phyloP scores from a whole-genome alignment of 2,329 filamentous ascomycete genomes.

The Clonostachys solani region DNA sequence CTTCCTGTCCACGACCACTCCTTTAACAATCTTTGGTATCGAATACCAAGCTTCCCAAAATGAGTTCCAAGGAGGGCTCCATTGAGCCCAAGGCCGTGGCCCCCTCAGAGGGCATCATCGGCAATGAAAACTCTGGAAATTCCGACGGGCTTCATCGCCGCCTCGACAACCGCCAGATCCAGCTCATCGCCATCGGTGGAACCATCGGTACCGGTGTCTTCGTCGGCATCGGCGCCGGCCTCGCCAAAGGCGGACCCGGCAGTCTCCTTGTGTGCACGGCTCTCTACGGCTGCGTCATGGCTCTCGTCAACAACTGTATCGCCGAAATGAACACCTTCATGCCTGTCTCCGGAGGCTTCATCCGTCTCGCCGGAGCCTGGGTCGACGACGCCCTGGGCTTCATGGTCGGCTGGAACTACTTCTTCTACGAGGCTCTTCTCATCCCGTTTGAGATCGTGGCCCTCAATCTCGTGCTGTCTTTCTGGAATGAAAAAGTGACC shows the following conservation, averaged over 20 bases:
- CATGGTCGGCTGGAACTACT: slow-evolving; percentile 43
- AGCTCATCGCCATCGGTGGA: slow-evolving; percentile 47
- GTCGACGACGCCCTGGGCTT: slow-evolving; percentile 57
- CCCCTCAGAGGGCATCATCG: slow-evolving; percentile 6
- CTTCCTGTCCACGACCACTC: too few relatives aligned
- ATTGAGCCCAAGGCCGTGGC: too few relatives aligned
- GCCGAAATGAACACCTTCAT: slow-evolving; percentile 56
- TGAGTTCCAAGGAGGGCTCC: too few relatives aligned
- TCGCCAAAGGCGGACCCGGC: slow-evolving; percentile 22
- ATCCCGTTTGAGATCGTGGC: slow-evolving; percentile 47
- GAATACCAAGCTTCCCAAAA: too few relatives aligned
- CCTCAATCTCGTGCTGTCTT: slow-evolving; percentile 27
- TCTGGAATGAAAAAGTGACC: slow-evolving; percentile 22
- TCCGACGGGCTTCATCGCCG: slow-evolving; percentile 25
- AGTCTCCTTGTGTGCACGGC: slow-evolving; percentile 50
- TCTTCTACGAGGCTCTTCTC: slow-evolving; percentile 42
- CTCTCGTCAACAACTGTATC: slow-evolving; percentile 54
- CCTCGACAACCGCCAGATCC: slow-evolving; percentile 42
- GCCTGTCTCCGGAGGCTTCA: slow-evolving; percentile 53
- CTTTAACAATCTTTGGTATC: too few relatives aligned
- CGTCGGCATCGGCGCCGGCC: slow-evolving; percentile 49
- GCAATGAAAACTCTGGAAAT: slow-evolving; percentile 4
- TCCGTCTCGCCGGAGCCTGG: slow-evolving; percentile 52
- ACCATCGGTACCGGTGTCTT: slow-evolving; percentile 49
- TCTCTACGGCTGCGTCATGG: slow-evolving; percentile 44